phyloP scores from a whole-genome alignment of 2,329 filamentous ascomycete genomes.

The Neofusicoccum cordaticola region DNA sequence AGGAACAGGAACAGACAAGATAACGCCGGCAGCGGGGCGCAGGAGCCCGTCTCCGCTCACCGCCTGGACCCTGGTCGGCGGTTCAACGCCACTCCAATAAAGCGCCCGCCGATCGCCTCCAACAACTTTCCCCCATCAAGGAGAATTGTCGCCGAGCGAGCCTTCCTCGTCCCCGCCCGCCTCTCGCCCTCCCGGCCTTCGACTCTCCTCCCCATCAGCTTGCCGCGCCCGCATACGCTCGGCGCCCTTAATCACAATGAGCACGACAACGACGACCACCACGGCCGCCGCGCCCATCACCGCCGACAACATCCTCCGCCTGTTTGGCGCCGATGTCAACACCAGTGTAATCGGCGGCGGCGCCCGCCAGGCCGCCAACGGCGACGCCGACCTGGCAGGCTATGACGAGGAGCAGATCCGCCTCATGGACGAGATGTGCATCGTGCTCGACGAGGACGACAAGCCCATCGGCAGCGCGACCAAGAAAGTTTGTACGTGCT shows the following conservation, averaged over 20 bases:
- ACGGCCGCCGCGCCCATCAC: conserved; percentile 62
- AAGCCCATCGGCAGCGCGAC: conserved; percentile 90
- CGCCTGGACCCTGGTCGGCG: conserved; percentile 12
- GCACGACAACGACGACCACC: conserved; percentile 25
- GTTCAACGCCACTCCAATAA: conserved; percentile 7
- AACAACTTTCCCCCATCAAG: conserved; percentile 4
- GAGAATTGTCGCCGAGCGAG: neutral
- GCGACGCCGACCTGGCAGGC: conserved; percentile 71
- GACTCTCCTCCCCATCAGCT: neutral
- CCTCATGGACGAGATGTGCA: conserved; percentile 98
- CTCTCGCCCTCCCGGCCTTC: neutral
- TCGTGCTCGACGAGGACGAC: conserved; percentile 91
- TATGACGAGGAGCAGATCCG: conserved; percentile 98
- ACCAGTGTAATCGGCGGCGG: conserved; percentile 55
- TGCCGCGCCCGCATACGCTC: neutral
- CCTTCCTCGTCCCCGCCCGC: neutral
- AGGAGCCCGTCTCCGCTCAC: neutral
- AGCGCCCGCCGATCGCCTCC: conserved; percentile 10
- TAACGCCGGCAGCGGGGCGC: neutral
- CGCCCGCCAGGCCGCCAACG: conserved; percentile 50
- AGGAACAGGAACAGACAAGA: neutral
- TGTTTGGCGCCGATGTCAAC: conserved; percentile 84
- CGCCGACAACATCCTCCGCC: conserved; percentile 77
- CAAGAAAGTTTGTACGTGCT: conserved; percentile 87
- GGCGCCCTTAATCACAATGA: conserved; percentile 7